Evolutionary conservation across 768 basidiomycete species (phyloP), one percentile per base, ranked within the genome.

Genomic region (Rickenella mellea): DNA sequence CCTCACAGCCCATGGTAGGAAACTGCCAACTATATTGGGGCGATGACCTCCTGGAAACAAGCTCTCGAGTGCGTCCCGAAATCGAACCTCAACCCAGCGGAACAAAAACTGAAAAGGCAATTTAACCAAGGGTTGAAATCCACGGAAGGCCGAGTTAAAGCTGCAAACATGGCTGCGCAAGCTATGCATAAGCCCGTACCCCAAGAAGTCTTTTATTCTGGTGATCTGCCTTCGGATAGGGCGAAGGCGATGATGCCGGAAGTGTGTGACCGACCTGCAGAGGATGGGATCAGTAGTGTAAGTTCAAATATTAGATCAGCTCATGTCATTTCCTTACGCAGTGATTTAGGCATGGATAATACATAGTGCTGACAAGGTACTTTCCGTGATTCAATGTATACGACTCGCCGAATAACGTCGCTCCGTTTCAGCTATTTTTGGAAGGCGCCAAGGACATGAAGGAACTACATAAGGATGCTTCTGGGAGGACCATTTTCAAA

Each of bases 41-140:
- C 53, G 22, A 39, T 54, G 6, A n/a, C 31, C 2, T 20, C 42
- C 1, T 56, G 44, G 51, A 47, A 62, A 29, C 56, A 50, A 8
- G 69, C 64, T 0, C 37, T 68, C 3, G 35, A 47, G 1, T 58
- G 55, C 20, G 53, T 69, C 3, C 48, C 59, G 0, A 44, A 42
- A 5, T 53, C 58, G 8, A 51, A 53, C 27, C 58, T 65, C 1
- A 58, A 54, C 5, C 46, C 54, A 2, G 48, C 53, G 1, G 59
- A 71, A 24, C 46, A 55, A 46, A 54, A 50, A 26, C 64, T 68
- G 35, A 62, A 60, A 37, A 47, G 49, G 2, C 65, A 68, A 46
- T 68, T 66, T 40, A 42, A 53, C 6, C 52, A 52, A 1, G 53
- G 55, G 9, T 43, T 66, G 9, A 49, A 56, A 27, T 32, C 32